Evolutionary conservation across 805 yeast species (phyloP).

Genomic region (Kuraishia hungarica): DNA sequence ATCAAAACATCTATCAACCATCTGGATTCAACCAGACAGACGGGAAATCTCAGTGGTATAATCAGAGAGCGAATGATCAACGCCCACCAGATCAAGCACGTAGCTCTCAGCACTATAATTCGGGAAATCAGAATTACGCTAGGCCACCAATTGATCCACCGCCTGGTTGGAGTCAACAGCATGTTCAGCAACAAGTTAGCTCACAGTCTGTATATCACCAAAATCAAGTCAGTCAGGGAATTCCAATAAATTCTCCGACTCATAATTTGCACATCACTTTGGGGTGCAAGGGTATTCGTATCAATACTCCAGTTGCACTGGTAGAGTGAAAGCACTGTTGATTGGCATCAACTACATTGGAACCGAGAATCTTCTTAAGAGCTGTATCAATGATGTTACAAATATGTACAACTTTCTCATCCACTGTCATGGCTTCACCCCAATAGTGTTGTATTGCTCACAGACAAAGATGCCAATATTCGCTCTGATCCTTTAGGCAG

Average conservation of each 20-base stretch:
- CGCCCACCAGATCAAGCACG: too few species aligned
- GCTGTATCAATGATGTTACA: constrained; percentile 74
- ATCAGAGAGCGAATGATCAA: too few species aligned
- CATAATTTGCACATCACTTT: constrained; percentile 8
- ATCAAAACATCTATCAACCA: not conserved
- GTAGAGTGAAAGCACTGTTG: constrained; percentile 64
- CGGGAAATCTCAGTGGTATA: not conserved
- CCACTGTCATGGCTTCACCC: constrained; percentile 34
- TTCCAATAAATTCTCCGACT: constrained; percentile 4
- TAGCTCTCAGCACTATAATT: too few species aligned
- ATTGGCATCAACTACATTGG: constrained; percentile 78
- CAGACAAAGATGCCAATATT: constrained; percentile 44
- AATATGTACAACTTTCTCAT: constrained; percentile 34
- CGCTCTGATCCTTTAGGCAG: constrained; percentile 51
- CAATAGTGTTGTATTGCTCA: constrained; percentile 49
- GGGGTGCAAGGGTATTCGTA: constrained; percentile 23
- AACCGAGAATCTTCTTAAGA: constrained; percentile 49
- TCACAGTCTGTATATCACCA: constrained; percentile 9
- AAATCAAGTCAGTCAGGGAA: constrained; percentile 3
- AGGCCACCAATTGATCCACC: constrained; percentile 5
- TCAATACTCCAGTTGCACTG: constrained; percentile 64
- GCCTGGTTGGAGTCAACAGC: constrained; percentile 8
- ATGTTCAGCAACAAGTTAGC: constrained; percentile 7
- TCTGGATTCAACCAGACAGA: not conserved
- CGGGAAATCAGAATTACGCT: not conserved